Evolutionary conservation across 257 asterid species (phyloP).

Genomic region (Solanum corneliomulleri): DNA sequence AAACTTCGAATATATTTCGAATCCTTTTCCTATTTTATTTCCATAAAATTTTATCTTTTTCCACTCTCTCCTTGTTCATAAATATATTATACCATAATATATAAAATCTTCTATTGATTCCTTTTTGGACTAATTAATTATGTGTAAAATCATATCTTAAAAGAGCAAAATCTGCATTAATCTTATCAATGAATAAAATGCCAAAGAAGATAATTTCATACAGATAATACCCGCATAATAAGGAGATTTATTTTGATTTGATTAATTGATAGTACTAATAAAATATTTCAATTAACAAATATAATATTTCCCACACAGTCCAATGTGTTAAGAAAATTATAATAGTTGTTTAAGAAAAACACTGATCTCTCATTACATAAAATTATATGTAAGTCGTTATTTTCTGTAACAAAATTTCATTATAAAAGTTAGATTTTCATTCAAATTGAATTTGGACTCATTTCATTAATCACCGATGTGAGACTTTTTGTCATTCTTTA

Average conservation of each 20-base stretch:
- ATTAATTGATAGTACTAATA: neutral
- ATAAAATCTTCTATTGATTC: neutral
- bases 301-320: neutral
- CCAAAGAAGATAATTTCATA: neutral
- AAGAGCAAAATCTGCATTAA: neutral
- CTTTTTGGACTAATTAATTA: neutral
- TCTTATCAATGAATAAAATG: neutral
- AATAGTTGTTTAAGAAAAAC: neutral
- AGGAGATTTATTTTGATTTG: neutral
- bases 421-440: neutral
- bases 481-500: too few relatives aligned
- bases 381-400: neutral
- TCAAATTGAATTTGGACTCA: neutral
- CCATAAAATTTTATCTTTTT: neutral
- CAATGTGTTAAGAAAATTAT: neutral
- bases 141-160: neutral
- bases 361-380: neutral
- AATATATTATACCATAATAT: neutral
- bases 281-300: neutral
- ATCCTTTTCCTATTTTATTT: neutral
- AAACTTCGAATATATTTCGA: too few relatives aligned
- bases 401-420: neutral
- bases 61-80: neutral
- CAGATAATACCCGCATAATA: neutral
- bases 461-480: too few relatives aligned